Evolutionary conservation across 352 stramenopile genomes (phyloP).

Genomic region (Pythium chondricola): DNA sequence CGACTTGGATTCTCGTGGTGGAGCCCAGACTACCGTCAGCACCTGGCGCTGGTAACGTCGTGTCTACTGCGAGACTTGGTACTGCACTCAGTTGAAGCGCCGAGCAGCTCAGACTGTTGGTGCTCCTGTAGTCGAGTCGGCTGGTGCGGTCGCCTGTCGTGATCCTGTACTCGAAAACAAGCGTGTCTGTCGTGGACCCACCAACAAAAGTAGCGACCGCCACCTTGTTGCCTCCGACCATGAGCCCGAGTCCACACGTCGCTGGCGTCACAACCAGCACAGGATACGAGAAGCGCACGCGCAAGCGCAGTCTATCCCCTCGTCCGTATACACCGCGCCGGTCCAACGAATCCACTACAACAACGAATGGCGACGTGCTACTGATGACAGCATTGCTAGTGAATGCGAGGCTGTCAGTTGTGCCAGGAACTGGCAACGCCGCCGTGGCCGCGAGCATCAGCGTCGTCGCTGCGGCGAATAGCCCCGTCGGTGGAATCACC

Average conservation of each 20-base stretch:
- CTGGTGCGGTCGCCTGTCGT: slow-evolving; percentile 34
- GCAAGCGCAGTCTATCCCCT: slow-evolving; percentile 29
- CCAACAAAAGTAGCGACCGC: slow-evolving; percentile 36
- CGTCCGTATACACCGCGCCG: slow-evolving; percentile 46
- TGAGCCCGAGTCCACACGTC: slow-evolving; percentile 36
- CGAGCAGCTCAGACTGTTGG: slow-evolving; percentile 32
- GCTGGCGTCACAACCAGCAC: slow-evolving; percentile 24
- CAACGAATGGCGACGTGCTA: slow-evolving; percentile 32
- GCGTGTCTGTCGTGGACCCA: slow-evolving; percentile 31
- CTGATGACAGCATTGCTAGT: slow-evolving; percentile 30
- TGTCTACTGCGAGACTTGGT: slow-evolving; percentile 34
- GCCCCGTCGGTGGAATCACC: slow-evolving; percentile 9
- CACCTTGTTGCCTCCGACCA: slow-evolving; percentile 26
- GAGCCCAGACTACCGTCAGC: slow-evolving; percentile 33
- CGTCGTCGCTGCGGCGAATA: slow-evolving; percentile 44
- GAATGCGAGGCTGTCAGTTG: slow-evolving; percentile 29
- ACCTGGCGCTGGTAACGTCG: slow-evolving; percentile 36
- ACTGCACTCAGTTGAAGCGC: slow-evolving; percentile 44
- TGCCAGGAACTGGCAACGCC: slow-evolving; percentile 26
- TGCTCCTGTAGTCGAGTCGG: slow-evolving; percentile 42
- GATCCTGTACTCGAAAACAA: slow-evolving; percentile 60
- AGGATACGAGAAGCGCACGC: slow-evolving; percentile 45
- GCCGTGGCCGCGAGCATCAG: slow-evolving; percentile 23
- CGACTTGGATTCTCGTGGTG: slow-evolving; percentile 31
- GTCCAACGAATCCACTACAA: slow-evolving; percentile 19